A percentile compares a stretch with the other conserved stretches of the same genome.
phyloP scores from a whole-genome alignment of 2,329 filamentous ascomycete species.

The Purpureocillium lavendulum region DNA sequence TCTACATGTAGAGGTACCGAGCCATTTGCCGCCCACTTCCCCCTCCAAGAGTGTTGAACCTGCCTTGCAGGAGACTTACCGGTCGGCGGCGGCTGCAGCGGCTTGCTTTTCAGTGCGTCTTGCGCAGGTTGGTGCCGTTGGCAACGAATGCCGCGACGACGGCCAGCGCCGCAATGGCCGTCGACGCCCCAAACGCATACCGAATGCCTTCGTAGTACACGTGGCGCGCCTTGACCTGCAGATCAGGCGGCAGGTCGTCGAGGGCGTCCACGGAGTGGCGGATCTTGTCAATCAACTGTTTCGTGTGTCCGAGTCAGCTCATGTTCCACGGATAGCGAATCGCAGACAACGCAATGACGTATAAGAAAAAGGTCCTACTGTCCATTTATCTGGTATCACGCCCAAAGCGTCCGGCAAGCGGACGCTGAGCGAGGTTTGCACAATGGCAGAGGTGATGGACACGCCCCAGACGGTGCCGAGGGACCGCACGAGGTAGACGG shows the following conservation, averaged over 20 bases:
- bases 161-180: slow-evolving; percentile 39
- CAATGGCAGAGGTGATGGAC: slow-evolving; percentile 51
- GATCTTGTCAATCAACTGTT: slow-evolving; percentile 51
- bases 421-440: slow-evolving; percentile 51
- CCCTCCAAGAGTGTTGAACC: too few relatives aligned
- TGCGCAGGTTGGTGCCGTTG: slow-evolving; percentile 20
- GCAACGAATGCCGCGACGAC: slow-evolving; percentile 21
- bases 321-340: not conserved
- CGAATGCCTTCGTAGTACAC: slow-evolving; percentile 53
- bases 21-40: too few relatives aligned
- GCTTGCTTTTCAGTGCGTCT: slow-evolving; percentile 12
- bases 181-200: slow-evolving; percentile 48
- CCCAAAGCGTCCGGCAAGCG: slow-evolving; percentile 44
- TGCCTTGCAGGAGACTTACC: too few relatives aligned
- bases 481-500: slow-evolving; percentile 55
- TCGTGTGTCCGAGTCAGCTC: slow-evolving; percentile 34
- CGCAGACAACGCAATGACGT: not conserved
- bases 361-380: slow-evolving; percentile 33
- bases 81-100: not conserved
- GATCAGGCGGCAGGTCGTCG: slow-evolving; percentile 42
- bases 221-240: slow-evolving; percentile 45
- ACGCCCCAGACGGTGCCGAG: slow-evolving; percentile 58
- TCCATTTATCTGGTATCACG: slow-evolving; percentile 48
- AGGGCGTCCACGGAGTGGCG: slow-evolving; percentile 52
- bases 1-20: too few relatives aligned